Percentiles rank a stretch among this genome's conserved stretches.
Conservation (phyloP, 768 basidiomycete genomes). For the Amanita thiersii region DNA sequence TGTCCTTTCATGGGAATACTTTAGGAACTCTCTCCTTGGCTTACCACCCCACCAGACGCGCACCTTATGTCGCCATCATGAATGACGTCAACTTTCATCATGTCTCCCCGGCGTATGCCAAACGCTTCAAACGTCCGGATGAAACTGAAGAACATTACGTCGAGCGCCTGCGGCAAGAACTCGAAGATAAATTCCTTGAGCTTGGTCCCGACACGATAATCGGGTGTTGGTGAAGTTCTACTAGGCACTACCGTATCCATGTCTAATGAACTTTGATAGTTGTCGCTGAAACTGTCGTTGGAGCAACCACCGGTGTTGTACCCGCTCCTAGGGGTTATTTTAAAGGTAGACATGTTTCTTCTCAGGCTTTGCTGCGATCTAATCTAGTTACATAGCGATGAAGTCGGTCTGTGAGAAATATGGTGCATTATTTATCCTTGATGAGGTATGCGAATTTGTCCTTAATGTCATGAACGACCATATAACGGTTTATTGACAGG, state of each 20-base stretch:
- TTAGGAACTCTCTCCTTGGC: slow-evolving; percentile 61
- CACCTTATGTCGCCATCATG: slow-evolving; percentile 59
- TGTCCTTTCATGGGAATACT: slow-evolving; percentile 86
- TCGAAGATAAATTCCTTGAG: slow-evolving; percentile 80
- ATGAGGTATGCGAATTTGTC: slow-evolving; percentile 50
- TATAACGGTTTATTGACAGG: slow-evolving; percentile 18
- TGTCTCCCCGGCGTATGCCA: slow-evolving; percentile 82
- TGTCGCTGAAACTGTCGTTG: slow-evolving; percentile 81
- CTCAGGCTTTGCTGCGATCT: neutral
- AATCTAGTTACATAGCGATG: slow-evolving; percentile 40
- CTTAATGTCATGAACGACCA: neutral
- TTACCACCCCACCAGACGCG: slow-evolving; percentile 58
- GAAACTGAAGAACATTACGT: slow-evolving; percentile 81
- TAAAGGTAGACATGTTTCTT: slow-evolving; percentile 25
- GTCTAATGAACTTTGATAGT: slow-evolving; percentile 31
- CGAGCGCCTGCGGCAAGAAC: slow-evolving; percentile 64
- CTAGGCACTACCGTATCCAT: neutral
- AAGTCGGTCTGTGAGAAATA: slow-evolving; percentile 75
- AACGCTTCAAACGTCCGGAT: slow-evolving; percentile 59
- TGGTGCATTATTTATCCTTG: slow-evolving; percentile 74
- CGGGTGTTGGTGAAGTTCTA: slow-evolving; percentile 42
- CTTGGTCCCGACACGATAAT: slow-evolving; percentile 79
- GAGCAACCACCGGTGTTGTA: slow-evolving; percentile 74
- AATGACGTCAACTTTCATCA: slow-evolving; percentile 68
- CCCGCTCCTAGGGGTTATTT: slow-evolving; percentile 81